A percentile compares a stretch with the other conserved stretches of the same genome.
Evolutionary conservation across 73 alveolate species (phyloP).

Genomic region (Tetrahymena thermophila): DNA sequence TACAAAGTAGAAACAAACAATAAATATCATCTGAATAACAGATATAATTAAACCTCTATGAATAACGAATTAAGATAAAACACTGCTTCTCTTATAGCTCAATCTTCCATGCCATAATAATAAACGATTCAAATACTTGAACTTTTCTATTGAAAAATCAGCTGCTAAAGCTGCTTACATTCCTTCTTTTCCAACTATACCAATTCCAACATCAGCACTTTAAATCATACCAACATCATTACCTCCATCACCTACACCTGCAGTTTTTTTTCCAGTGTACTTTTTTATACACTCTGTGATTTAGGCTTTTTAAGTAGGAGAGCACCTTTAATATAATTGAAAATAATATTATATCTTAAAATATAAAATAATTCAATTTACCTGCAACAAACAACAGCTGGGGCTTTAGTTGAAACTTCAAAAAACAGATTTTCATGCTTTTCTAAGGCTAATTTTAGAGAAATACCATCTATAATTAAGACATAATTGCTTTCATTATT

Average conservation of each 20-base stretch:
- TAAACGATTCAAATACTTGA: conserved; percentile 61
- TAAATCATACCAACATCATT: conserved; percentile 92
- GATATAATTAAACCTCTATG: conserved; percentile 84
- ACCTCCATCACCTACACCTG: conserved; percentile 93
- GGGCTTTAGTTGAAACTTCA: conserved; percentile 53
- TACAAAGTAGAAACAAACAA: conserved; percentile 62
- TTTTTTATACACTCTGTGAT: conserved; percentile 45
- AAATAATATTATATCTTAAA: background rate
- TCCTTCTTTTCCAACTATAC: conserved; percentile 94
- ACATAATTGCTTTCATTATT: background rate
- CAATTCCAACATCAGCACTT: conserved; percentile 88
- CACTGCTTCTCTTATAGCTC: conserved; percentile 72
- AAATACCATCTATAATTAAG: conserved; percentile 29
- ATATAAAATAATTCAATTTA: background rate
- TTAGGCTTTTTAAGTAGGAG: conserved; percentile 66
- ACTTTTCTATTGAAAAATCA: conserved; percentile 67
- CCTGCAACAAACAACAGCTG: conserved; percentile 63
- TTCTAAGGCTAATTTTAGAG: conserved; percentile 20
- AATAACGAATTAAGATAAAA: conserved; percentile 65
- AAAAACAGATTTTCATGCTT: conserved; percentile 52
- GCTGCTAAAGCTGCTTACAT: conserved; percentile 88
- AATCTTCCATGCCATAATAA: conserved; percentile 89
- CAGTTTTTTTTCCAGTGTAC: conserved; percentile 48
- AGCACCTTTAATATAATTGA: conserved; percentile 19
- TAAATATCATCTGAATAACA: conserved; percentile 61